Evolutionary conservation across 2,329 filamentous ascomycete genomes (phyloP).

Genomic region (Mycosphaerella sp.): DNA sequence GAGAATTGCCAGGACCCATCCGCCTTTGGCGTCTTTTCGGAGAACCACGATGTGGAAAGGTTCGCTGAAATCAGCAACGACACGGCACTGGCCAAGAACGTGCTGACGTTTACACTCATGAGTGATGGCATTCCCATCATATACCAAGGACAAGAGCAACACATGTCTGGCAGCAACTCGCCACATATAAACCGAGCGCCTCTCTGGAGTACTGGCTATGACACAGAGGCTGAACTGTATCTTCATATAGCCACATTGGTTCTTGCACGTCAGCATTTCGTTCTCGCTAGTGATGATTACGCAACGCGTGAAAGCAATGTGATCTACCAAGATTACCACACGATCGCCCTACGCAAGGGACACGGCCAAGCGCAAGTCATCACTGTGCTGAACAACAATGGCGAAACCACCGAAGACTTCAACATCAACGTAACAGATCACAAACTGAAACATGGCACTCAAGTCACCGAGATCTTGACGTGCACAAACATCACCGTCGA

Average conservation of each 20-base stretch:
- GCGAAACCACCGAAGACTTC: conserved; percentile 30
- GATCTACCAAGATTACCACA: conserved; percentile 42
- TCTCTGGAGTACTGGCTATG: conserved; percentile 37
- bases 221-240: conserved; percentile 38
- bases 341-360: conserved; percentile 44
- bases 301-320: conserved; percentile 39
- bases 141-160: conserved; percentile 41
- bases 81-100: conserved; percentile 36
- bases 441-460: conserved; percentile 26
- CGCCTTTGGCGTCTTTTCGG: conserved; percentile 36
- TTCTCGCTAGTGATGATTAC: conserved; percentile 37
- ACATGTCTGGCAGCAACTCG: conserved; percentile 32
- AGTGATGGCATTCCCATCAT: conserved; percentile 41
- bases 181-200: conserved; percentile 36
- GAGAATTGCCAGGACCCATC: conserved; percentile 36
- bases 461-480: conserved; percentile 33
- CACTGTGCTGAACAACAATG: conserved; percentile 42
- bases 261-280: conserved; percentile 39
- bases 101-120: conserved; percentile 37
- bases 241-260: conserved; percentile 39
- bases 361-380: conserved; percentile 38
- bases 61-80: conserved; percentile 37
- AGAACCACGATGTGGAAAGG: conserved; percentile 40
- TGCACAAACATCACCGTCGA: conserved; percentile 30
- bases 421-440: conserved; percentile 34